A percentile compares a stretch with the other conserved stretches of the same genome.
Conservation (phyloP, 495 filamentous ascomycete genomes). For the Chaetomium tenue region DNA sequence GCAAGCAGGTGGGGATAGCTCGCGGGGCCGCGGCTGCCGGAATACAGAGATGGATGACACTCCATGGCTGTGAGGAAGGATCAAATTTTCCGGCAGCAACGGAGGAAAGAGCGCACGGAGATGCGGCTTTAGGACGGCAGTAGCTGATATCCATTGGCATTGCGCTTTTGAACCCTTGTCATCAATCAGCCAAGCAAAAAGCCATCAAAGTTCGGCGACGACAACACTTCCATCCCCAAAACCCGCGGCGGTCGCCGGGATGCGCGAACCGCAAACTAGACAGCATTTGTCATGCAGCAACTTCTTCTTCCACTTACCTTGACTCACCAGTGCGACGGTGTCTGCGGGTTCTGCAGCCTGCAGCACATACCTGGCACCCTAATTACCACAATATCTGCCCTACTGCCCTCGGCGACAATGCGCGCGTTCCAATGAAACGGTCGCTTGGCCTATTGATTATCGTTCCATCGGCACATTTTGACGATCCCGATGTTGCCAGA, state of each 20-base stretch:
- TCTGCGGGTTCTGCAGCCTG: constrained; percentile 11
- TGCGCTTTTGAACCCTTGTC: background rate
- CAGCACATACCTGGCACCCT: constrained; percentile 9
- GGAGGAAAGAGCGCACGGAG: background rate
- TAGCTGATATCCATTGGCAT: background rate
- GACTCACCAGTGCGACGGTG: constrained; percentile 9
- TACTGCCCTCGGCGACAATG: constrained; percentile 3
- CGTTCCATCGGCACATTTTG: background rate
- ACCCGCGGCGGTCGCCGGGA: background rate
- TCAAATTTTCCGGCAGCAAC: constrained; percentile 2
- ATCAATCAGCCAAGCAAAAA: background rate
- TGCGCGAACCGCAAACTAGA: background rate
- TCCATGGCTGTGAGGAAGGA: background rate
- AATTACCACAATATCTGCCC: constrained; percentile 4
- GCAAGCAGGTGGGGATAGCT: background rate
- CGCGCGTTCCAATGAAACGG: background rate
- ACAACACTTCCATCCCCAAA: background rate
- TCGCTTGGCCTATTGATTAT: background rate
- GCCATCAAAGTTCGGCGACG: background rate
- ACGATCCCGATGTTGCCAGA: background rate
- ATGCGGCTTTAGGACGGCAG: background rate
- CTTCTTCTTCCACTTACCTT: background rate
- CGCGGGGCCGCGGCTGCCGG: background rate
- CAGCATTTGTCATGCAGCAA: background rate
- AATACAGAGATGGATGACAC: background rate